phyloP scores from a whole-genome alignment of 2,329 filamentous ascomycete species.

The Aspergillus ustus region DNA sequence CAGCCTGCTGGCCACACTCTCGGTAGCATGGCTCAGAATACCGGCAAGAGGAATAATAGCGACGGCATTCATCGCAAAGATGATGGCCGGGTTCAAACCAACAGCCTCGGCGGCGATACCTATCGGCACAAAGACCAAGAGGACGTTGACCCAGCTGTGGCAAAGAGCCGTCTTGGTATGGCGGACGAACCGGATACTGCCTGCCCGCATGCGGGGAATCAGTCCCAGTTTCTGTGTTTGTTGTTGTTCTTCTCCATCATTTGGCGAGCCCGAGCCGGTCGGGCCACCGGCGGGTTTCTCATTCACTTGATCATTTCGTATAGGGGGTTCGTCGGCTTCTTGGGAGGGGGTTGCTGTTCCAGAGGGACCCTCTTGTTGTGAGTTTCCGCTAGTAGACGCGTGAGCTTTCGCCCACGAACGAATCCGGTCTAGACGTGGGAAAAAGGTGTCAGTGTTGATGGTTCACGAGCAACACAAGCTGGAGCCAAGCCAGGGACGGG shows the following conservation, averaged over 20 bases:
- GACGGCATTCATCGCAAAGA: slow-evolving; percentile 76
- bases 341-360: slow-evolving; percentile 10
- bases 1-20: slow-evolving; percentile 73
- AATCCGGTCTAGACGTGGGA: slow-evolving; percentile 37
- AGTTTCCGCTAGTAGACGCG: slow-evolving; percentile 33
- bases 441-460: not conserved
- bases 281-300: slow-evolving; percentile 18
- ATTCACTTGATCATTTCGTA: slow-evolving; percentile 38
- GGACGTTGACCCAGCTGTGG: slow-evolving; percentile 50
- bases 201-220: slow-evolving; percentile 36
- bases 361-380: slow-evolving; percentile 8
- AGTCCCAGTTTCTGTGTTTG: slow-evolving; percentile 28
- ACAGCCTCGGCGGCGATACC: slow-evolving; percentile 45
- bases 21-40: slow-evolving; percentile 73
- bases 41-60: slow-evolving; percentile 77
- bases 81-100: slow-evolving; percentile 60
- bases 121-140: slow-evolving; percentile 48
- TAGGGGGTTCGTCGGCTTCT: slow-evolving; percentile 14
- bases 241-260: slow-evolving; percentile 24
- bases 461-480: not conserved
- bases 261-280: slow-evolving; percentile 26
- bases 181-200: slow-evolving; percentile 35
- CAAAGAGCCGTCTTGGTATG: slow-evolving; percentile 41
- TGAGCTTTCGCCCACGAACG: slow-evolving; percentile 48
- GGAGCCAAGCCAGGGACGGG: not conserved